Conservation (phyloP, 2,329 filamentous ascomycete species). For the Claviceps sp. region DNA sequence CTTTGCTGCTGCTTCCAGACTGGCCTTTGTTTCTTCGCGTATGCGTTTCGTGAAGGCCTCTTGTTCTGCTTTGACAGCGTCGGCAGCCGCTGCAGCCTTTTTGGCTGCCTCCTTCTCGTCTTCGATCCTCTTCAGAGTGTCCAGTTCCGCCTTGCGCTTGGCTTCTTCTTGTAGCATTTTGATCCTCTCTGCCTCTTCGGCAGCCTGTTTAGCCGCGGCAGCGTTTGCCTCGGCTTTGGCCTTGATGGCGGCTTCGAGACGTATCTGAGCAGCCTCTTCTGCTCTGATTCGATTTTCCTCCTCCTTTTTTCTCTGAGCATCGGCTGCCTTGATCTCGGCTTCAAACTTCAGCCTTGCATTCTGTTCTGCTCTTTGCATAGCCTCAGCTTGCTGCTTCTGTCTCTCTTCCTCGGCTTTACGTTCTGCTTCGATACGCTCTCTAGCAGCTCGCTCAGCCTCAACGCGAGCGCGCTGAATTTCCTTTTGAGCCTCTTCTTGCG, state of each 20-base stretch:
- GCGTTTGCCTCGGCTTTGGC: constrained; percentile 27
- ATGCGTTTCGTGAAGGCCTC: constrained; percentile 49
- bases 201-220: constrained; percentile 26
- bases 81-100: constrained; percentile 26
- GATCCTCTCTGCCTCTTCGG: constrained; percentile 29
- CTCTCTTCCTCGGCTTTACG: constrained; percentile 33
- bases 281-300: constrained; percentile 27
- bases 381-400: constrained; percentile 21
- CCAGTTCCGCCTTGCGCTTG: constrained; percentile 24
- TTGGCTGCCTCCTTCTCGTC: constrained; percentile 28
- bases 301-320: constrained; percentile 27
- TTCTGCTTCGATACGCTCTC: constrained; percentile 30
- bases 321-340: constrained; percentile 28
- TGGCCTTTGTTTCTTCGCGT: constrained; percentile 40
- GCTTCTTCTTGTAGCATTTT: constrained; percentile 26
- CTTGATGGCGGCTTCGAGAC: constrained; percentile 28
- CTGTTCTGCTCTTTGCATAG: constrained; percentile 22
- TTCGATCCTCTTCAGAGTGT: constrained; percentile 25
- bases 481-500: constrained; percentile 31
- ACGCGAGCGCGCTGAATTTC: constrained; percentile 33
- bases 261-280: constrained; percentile 31
- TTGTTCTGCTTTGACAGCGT: constrained; percentile 36
- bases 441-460: constrained; percentile 31
- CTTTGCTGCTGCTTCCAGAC: constrained; percentile 32
- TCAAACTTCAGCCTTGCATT: constrained; percentile 25